These are phyloP conservation scores for Salinomyces thailandicus DNA, from an alignment of 2,329 filamentous ascomycete genomes.

Conservation along the genomic window DNA sequence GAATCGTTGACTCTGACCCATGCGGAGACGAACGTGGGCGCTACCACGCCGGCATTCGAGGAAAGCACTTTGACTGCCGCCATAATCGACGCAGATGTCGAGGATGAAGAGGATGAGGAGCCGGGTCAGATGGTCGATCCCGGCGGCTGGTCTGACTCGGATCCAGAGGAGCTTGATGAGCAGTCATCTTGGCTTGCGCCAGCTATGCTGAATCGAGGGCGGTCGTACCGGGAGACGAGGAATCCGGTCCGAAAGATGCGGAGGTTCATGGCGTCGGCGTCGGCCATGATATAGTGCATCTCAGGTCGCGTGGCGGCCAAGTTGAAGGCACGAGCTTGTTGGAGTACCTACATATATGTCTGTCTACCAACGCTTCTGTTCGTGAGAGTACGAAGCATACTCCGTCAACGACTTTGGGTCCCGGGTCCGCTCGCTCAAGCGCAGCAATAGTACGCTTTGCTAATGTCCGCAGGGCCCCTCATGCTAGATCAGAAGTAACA, in stretches of 20 bases:
- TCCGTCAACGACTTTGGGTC: no score
- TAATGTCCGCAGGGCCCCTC: no score
- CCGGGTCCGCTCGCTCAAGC: no score
- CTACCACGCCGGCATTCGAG: conserved; percentile 1
- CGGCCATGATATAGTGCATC: not conserved
- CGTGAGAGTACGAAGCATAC: no score
- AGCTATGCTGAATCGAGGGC: not conserved
- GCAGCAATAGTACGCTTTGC: no score
- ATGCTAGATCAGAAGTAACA: no score
- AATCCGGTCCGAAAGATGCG: conserved; percentile 2
- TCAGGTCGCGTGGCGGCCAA: not conserved
- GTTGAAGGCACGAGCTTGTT: not conserved
- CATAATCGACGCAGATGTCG: not conserved
- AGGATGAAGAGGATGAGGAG: not conserved
- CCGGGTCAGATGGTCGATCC: not conserved
- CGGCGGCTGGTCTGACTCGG: not conserved
- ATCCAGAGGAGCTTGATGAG: conserved; percentile 1
- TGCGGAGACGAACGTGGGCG: not conserved
- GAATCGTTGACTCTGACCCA: conserved; percentile 3
- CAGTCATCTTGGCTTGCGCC: not conserved
- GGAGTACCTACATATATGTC: no score
- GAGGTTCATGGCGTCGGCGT: not conserved
- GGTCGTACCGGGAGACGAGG: not conserved
- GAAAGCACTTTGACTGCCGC: not conserved
- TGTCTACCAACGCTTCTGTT: no score